phyloP scores from a whole-genome alignment of 441 rosid genomes.

The Adansonia grandidieri region DNA sequence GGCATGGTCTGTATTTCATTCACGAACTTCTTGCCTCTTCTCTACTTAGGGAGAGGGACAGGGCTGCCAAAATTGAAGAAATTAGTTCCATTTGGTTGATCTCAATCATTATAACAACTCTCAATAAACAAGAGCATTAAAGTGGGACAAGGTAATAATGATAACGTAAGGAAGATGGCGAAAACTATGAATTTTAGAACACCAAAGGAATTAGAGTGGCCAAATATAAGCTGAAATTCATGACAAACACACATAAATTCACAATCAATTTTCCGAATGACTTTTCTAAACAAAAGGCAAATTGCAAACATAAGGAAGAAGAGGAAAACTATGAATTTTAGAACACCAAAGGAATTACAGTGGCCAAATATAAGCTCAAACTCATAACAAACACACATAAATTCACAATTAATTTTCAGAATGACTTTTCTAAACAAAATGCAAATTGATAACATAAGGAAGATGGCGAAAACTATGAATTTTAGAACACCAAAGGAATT shows the following conservation, averaged over 20 bases:
- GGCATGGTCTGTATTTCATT: neutral
- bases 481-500: neutral
- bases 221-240: slow-evolving; percentile 4
- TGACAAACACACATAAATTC: neutral
- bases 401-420: neutral
- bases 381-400: slow-evolving; percentile 8
- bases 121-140: slow-evolving; percentile 2
- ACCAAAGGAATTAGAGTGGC: neutral
- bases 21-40: neutral
- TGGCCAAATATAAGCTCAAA: neutral
- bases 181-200: neutral
- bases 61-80: neutral
- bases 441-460: neutral
- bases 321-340: neutral
- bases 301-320: neutral
- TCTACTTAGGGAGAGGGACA: neutral
- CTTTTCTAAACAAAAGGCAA: neutral
- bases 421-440: neutral
- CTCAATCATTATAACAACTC: slow-evolving; percentile 2
- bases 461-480: slow-evolving; percentile 1
- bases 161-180: neutral
- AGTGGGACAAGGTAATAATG: neutral
- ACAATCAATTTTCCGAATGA: neutral
- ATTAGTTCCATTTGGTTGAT: slow-evolving; percentile 4
- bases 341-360: neutral